phyloP scores from a whole-genome alignment of 176 grass and related monocot species.

The Canna indica region DNA sequence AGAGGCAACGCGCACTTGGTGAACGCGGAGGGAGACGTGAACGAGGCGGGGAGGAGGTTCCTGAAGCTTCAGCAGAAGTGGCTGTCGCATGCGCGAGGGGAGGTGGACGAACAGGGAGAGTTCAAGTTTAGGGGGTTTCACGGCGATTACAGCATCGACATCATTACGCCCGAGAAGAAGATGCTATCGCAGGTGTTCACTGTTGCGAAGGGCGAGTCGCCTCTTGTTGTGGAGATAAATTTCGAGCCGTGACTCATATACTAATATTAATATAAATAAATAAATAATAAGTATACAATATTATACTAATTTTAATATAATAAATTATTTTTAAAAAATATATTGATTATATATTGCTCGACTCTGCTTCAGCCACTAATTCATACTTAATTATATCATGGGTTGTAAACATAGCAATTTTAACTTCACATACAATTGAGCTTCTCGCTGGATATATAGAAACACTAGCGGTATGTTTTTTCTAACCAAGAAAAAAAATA shows the following conservation, averaged over 20 bases:
- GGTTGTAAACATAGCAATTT: no score
- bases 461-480: no score
- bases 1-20: constrained; percentile 45
- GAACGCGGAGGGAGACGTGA: constrained; percentile 60
- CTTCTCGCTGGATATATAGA: no score
- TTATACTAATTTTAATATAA: no score
- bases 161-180: constrained; percentile 25
- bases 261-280: no score
- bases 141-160: constrained; percentile 52
- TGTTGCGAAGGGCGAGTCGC: constrained; percentile 47
- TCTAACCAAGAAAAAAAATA: no score
- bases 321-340: no score
- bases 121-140: constrained; percentile 64
- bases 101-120: constrained; percentile 43
- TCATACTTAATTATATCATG: no score
- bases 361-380: no score
- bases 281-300: neutral
- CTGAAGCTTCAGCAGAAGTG: constrained; percentile 58
- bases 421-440: no score
- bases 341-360: no score
- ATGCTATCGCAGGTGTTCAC: constrained; percentile 54
- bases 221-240: constrained; percentile 42
- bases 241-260: neutral
- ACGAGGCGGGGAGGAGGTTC: constrained; percentile 49
- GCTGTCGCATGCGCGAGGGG: constrained; percentile 45